Evolutionary conservation across 345 rosid species (phyloP), one percentile per base, ranked within the genome.

Genomic region (Citrus maxima): DNA sequence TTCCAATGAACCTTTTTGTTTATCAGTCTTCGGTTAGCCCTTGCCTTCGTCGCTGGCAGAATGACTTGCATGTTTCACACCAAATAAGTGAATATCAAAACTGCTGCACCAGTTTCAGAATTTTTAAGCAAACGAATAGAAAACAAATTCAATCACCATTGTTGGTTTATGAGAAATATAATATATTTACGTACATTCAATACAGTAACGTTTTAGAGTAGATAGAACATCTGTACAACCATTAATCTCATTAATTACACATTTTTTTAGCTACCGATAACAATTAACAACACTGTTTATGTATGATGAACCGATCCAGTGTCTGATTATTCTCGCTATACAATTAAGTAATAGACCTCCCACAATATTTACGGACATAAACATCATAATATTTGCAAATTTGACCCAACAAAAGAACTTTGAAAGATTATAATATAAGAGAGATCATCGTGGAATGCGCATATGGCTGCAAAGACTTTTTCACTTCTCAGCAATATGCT

Each of bases 261-360:
- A 55, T 21, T 64, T 51, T 68, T 54, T 18, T 65, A 40, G 49
- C 25, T 73, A 34, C 68, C 2, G 16, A 66, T 35, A 51, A 59
- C 67, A 63, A 40, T 60, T 37, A 51, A 59, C 67, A 63, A 40
- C 61, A 40, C 6, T 6, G 16, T 19, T 46, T 13, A 70, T 34
- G 67, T 16, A 42, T 74, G 65, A 76, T 42, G 42, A 75, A 65
- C 40, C 59, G 54, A 67, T 28, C 37, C 56, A 25, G 73, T 61
- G 69, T 72, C 77, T 37, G 22, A n/a, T 62, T 66, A n/a, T 27
- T 76, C 72, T 58, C 70, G 18, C 87, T 87, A 65, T 84, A 84
- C 87, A 85, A 30, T 65, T 85, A 76, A 46, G 73, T 61, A 67
- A 80, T 77, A 83, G 71, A 85, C 69, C 81, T 58, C 76, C 77